These are phyloP conservation scores for Leccinum pachyderme DNA, from an alignment of 1,284 basidiomycete species.

Conservation along the genomic window DNA sequence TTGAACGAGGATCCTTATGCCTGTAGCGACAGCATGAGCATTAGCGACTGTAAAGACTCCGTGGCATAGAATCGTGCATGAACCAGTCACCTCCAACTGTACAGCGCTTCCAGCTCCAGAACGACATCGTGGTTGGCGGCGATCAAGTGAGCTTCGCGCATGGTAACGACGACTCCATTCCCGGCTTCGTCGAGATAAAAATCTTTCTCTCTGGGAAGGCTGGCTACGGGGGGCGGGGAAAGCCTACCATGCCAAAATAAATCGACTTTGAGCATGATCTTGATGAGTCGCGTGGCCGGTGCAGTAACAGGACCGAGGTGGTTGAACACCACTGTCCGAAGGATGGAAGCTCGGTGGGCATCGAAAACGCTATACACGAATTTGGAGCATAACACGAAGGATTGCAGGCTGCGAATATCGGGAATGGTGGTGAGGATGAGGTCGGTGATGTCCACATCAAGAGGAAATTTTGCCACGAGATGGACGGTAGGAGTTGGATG, in stretches of 20 bases:
- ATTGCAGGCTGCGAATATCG: slow-evolving; percentile 31
- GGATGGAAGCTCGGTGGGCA: slow-evolving; percentile 32
- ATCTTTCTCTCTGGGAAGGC: too few species aligned
- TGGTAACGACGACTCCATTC: too few species aligned
- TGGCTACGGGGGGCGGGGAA: neutral
- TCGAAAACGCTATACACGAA: slow-evolving; percentile 34
- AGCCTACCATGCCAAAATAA: slow-evolving; percentile 1
- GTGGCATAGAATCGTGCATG: neutral
- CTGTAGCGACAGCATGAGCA: too few species aligned
- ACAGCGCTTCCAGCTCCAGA: slow-evolving; percentile 32
- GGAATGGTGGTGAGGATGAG: slow-evolving; percentile 30
- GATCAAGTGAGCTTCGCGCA: too few species aligned
- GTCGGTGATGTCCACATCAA: slow-evolving; percentile 31
- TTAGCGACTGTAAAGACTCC: too few species aligned
- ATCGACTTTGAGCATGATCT: too few species aligned
- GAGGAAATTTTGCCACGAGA: slow-evolving; percentile 2
- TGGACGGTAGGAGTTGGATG: neutral
- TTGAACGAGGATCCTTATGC: too few species aligned
- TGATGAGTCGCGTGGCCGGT: too few species aligned
- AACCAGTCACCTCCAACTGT: slow-evolving; percentile 35
- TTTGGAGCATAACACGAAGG: slow-evolving; percentile 33
- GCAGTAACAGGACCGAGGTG: too few species aligned
- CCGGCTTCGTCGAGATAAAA: too few species aligned
- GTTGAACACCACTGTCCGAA: slow-evolving; percentile 6
- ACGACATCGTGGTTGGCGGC: too few species aligned